Conservation (phyloP, 1,284 basidiomycete species). For the Trametes versicolor region DNA sequence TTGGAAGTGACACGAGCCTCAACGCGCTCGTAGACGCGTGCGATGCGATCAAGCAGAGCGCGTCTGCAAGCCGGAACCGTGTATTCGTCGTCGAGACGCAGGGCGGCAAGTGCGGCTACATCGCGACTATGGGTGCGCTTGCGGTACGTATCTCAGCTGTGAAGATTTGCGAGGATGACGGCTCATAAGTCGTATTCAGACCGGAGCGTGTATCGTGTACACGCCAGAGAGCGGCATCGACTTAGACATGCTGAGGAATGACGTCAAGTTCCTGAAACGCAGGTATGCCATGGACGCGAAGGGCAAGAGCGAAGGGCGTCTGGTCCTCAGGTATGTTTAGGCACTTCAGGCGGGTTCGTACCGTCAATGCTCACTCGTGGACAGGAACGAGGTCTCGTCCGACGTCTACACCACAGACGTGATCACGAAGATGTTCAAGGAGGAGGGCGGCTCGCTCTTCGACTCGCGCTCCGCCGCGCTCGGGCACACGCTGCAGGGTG, state of each 20-base stretch:
- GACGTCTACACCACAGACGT: constrained; percentile 92
- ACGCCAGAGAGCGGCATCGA: constrained; percentile 93
- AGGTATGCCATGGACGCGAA: constrained; percentile 89
- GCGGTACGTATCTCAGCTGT: constrained; percentile 68
- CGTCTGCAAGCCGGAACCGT: constrained; percentile 92
- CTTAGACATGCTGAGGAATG: constrained; percentile 83
- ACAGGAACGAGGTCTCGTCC: constrained; percentile 89
- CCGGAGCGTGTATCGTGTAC: constrained; percentile 93
- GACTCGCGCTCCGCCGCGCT: constrained; percentile 94
- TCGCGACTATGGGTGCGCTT: constrained; percentile 94
- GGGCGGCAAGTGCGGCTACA: constrained; percentile 95
- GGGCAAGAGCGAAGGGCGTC: constrained; percentile 91
- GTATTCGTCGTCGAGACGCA: constrained; percentile 99
- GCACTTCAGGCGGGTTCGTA: too few species aligned
- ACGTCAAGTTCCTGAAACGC: constrained; percentile 91
- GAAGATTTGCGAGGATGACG: too few species aligned
- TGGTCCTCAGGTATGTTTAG: constrained; percentile 82
- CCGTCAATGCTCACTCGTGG: constrained; percentile 1
- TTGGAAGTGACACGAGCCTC: constrained; percentile 95
- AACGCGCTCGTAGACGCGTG: constrained; percentile 98
- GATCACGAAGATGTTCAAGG: constrained; percentile 93
- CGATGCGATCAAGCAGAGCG: constrained; percentile 98
- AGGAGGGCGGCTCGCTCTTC: constrained; percentile 92
- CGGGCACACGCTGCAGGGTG: constrained; percentile 97
- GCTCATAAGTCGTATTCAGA: constrained; percentile 52